Conservation (phyloP, 2,329 filamentous ascomycete species). For the Penicillium sp. region DNA sequence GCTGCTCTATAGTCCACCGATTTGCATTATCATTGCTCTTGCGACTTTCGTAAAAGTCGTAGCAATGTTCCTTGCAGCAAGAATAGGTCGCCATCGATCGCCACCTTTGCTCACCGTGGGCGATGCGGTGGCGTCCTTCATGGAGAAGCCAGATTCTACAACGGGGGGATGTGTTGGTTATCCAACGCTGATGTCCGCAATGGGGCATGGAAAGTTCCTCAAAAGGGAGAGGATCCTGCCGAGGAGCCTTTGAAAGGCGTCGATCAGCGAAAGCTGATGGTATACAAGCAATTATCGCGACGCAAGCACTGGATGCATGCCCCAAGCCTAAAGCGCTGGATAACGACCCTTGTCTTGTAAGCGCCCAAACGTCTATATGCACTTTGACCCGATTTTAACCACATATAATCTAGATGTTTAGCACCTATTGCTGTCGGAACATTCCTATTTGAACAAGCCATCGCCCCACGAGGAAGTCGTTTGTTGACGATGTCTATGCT, state of each 20-base stretch:
- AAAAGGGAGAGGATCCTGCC: background rate
- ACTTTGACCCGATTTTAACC: background rate
- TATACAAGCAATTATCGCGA: background rate
- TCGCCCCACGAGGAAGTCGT: background rate
- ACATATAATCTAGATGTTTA: background rate
- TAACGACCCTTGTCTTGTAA: background rate
- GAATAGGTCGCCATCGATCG: background rate
- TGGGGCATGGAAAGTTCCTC: background rate
- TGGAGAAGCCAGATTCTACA: conserved; percentile 13
- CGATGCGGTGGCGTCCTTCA: conserved; percentile 30
- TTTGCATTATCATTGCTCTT: conserved; percentile 9
- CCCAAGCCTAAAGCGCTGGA: background rate
- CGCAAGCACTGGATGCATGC: background rate
- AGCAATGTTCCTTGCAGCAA: conserved; percentile 15
- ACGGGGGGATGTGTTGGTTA: conserved; percentile 12
- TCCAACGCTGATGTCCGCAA: background rate
- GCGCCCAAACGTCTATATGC: background rate
- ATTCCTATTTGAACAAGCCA: background rate
- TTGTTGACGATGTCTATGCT: background rate
- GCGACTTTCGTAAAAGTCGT: conserved; percentile 11
- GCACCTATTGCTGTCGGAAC: background rate
- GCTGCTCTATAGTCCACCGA: conserved; percentile 11
- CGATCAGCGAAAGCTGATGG: background rate
- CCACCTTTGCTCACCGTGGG: conserved; percentile 23
- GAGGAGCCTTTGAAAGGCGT: background rate